These are phyloP conservation scores for Albifimbria verrucaria DNA, from an alignment of 2,329 filamentous ascomycete species.

Conservation along the genomic window DNA sequence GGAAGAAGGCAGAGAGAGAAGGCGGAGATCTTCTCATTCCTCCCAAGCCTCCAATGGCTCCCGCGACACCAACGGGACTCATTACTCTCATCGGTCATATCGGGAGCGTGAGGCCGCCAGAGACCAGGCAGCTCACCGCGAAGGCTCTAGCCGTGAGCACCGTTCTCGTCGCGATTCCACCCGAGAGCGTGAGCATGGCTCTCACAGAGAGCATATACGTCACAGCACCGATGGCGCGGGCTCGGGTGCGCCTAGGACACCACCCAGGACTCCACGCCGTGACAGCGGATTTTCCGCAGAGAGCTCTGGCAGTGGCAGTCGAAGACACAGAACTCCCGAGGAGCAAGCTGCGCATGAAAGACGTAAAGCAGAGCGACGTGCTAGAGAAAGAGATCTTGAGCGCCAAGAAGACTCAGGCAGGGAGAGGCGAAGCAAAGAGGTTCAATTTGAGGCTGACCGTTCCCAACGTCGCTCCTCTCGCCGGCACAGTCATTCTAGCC, in stretches of 20 bases:
- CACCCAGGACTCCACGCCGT: conserved; percentile 37
- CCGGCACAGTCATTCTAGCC: conserved; percentile 37
- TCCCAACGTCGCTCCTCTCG: conserved; percentile 36
- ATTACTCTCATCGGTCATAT: neutral
- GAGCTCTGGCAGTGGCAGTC: conserved; percentile 30
- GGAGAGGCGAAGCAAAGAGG: conserved; percentile 30
- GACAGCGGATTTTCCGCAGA: conserved; percentile 45
- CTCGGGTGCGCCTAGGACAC: conserved; percentile 29
- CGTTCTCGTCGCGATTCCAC: conserved; percentile 11
- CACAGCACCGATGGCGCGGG: conserved; percentile 35
- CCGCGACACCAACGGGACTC: neutral
- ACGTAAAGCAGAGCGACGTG: conserved; percentile 44
- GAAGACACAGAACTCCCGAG: conserved; percentile 40
- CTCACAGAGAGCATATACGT: conserved; percentile 28
- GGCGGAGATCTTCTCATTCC: neutral
- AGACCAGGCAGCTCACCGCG: neutral
- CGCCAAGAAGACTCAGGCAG: conserved; percentile 8
- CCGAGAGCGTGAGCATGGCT: conserved; percentile 1
- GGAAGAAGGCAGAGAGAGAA: conserved; percentile 23
- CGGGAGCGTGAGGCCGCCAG: neutral
- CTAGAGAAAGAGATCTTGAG: conserved; percentile 23
- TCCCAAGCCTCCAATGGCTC: neutral
- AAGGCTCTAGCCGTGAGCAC: conserved; percentile 12
- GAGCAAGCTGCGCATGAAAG: conserved; percentile 49
- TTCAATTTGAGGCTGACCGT: conserved; percentile 23